These are phyloP conservation scores for Acaromyces ingoldii DNA, from an alignment of 1,284 basidiomycete species.

Conservation along the genomic window DNA sequence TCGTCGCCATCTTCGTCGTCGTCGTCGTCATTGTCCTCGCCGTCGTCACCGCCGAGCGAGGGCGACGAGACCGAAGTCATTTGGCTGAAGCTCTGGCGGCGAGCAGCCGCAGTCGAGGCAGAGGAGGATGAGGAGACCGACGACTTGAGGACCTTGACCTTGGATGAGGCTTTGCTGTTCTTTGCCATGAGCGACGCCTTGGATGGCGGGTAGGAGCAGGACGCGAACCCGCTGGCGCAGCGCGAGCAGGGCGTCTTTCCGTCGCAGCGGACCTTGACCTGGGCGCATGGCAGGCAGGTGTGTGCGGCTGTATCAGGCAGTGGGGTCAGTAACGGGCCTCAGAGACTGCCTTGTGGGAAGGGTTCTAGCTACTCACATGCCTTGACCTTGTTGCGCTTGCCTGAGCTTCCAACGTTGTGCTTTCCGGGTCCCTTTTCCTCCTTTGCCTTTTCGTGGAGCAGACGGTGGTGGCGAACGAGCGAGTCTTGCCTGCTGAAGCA, in stretches of 20 bases:
- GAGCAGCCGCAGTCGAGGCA: no score
- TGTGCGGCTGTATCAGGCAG: neutral
- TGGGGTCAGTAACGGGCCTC: neutral
- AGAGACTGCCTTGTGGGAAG: neutral
- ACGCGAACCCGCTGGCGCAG: neutral
- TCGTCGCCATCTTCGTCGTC: neutral
- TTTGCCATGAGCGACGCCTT: neutral
- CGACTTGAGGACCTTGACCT: no score
- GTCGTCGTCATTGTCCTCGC: neutral
- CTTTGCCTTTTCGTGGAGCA: constrained; percentile 4
- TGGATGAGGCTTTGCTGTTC: no score
- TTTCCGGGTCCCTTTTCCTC: neutral
- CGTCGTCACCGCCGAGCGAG: neutral
- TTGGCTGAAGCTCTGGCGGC: neutral
- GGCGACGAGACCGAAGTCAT: neutral
- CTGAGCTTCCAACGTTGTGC: neutral
- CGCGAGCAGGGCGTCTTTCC: constrained; percentile 9
- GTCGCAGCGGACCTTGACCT: constrained; percentile 4
- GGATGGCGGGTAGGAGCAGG: neutral
- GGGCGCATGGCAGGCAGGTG: constrained; percentile 1
- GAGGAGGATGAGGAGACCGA: no score
- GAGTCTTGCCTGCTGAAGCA: constrained; percentile 9
- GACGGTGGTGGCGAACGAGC: constrained; percentile 8
- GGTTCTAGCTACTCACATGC: neutral
- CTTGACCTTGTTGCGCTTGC: neutral